Conservation (phyloP, 306 rosid species). For the Malus fusca region DNA sequence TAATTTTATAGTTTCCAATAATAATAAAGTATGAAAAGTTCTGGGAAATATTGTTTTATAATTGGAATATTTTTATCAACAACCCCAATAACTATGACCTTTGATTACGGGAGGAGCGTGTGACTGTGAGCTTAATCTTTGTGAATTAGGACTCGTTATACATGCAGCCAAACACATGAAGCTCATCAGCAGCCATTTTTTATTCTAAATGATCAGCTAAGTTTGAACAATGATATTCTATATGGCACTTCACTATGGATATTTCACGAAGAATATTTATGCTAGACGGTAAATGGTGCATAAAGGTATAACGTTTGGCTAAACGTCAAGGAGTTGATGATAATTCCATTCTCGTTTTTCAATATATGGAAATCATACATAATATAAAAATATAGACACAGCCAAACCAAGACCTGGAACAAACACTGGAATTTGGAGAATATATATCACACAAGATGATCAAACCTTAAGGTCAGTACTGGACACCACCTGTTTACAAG, state of each 20-base stretch:
- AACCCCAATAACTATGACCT: background rate
- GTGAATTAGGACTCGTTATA: background rate
- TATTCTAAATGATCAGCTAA: background rate
- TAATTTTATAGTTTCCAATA: background rate
- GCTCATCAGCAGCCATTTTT: background rate
- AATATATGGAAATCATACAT: background rate
- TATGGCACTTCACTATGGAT: background rate
- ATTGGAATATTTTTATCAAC: background rate
- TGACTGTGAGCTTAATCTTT: background rate
- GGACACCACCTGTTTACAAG: background rate
- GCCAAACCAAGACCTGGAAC: conserved; percentile 2
- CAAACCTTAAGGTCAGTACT: conserved; percentile 4
- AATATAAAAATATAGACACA: background rate
- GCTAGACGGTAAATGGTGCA: background rate
- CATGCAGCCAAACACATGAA: background rate
- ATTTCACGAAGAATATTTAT: background rate
- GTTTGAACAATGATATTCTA: background rate
- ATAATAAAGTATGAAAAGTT: background rate
- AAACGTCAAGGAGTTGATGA: background rate
- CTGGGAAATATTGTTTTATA: background rate
- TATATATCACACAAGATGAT: background rate
- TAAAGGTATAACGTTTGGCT: background rate
- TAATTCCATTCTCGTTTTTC: background rate
- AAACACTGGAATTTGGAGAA: background rate
- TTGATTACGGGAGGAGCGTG: background rate